Base-by-base conservation (phyloP, 257 asterid genomes). In the Solanum virginianum region DNA sequence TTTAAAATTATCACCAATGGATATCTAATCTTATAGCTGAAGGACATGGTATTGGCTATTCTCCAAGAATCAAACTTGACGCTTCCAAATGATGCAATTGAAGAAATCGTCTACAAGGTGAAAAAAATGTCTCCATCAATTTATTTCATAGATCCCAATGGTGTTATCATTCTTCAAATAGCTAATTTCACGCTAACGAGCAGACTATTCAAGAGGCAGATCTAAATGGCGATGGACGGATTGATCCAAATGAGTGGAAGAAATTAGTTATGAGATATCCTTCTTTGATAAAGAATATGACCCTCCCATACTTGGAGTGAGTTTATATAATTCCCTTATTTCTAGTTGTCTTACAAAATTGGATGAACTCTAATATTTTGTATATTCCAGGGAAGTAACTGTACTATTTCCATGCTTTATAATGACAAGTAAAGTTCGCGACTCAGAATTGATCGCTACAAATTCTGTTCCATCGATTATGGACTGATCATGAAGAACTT, bases 201-300 rank as follows among this genome's bases (percentile, higher is more conserved):
- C 89, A 93, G 97, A 88, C 97, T 11, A 84, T 93, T 22, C 75
- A 75, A 45, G 95, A 93, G 81, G 93, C 92, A 80, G 95, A 93
- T 29, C 4, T 29, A n/a, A 93, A 92, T 39, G 93, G 95, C 7
- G 93, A 93, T 56, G 93, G 95, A 18, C 89, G 80, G 87, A 93
- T 93, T 5, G 94, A 90, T 82, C 87, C 75, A 29, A 91, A 92
- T 6, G 97, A 93, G 87, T 93, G 97, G 95, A 92, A 91, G 80
- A 93, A 92, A 68, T 89, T 90, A 6, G 95, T 91, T 10, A 84
- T 90, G 59, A 91, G 84, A 81, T 86, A 91, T 87, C 97, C 97
- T n/a, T 89, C 94, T 80, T 88, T 93, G 5, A 90, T 93, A 84
- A 93, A 89, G 90, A 93, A 92, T 81, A 90, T 93, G 97, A 92